These are phyloP conservation scores for Rhynchospora pubera DNA, from an alignment of 176 grass and related monocot genomes.

Conservation along the genomic window DNA sequence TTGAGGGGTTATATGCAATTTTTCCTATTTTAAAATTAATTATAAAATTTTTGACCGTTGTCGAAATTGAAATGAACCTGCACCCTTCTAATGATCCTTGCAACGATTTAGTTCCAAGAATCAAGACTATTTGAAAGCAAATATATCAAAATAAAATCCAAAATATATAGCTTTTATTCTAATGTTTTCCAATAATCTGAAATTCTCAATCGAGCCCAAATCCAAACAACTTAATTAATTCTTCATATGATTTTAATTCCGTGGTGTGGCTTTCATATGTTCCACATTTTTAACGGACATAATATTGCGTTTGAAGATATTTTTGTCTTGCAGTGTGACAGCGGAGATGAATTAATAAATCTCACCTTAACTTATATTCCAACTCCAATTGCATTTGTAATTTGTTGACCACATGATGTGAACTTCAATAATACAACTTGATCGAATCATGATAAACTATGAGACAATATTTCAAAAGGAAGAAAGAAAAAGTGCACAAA, in stretches of 20 bases:
- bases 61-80: too few relatives aligned
- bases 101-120: too few relatives aligned
- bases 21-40: too few relatives aligned
- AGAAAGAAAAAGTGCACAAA: neutral
- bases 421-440: constrained; percentile 7
- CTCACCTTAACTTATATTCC: neutral
- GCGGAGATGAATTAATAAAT: neutral
- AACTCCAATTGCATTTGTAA: neutral
- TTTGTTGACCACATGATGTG: neutral
- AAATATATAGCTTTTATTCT: neutral
- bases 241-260: neutral
- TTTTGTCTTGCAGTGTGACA: neutral
- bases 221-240: neutral
- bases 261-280: neutral
- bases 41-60: too few relatives aligned
- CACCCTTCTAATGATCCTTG: too few relatives aligned
- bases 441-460: neutral
- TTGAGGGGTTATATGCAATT: too few relatives aligned
- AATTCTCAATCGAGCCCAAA: neutral
- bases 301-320: neutral
- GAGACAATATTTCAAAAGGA: neutral
- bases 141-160: neutral
- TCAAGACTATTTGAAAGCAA: neutral
- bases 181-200: neutral
- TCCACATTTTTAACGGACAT: neutral